Conservation (phyloP, 2,329 filamentous ascomycete species). For the Paraconiothyrium brasiliense region DNA sequence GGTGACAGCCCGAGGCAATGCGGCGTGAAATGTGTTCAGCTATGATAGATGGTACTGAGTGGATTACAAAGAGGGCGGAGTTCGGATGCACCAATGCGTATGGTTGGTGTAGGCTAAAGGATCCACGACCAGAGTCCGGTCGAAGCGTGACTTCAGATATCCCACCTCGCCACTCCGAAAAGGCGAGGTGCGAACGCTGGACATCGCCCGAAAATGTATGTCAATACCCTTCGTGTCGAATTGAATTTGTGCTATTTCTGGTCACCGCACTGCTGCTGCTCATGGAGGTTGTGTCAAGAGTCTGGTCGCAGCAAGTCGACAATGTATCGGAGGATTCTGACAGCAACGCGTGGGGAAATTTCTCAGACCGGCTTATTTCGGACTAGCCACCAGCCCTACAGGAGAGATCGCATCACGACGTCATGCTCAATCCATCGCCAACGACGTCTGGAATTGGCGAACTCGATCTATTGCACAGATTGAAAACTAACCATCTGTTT, state of each 20-base stretch:
- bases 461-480: not conserved
- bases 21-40: not conserved
- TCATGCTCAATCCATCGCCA: not conserved
- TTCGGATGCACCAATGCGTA: not conserved
- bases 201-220: not conserved
- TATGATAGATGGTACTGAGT: not conserved
- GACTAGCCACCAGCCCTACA: not conserved
- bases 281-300: not conserved
- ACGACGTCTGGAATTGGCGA: not conserved
- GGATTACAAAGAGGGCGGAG: conserved; percentile 5
- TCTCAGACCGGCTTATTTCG: not conserved
- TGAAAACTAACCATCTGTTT: not conserved
- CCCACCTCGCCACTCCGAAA: conserved; percentile 5
- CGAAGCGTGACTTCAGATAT: not conserved
- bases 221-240: not conserved
- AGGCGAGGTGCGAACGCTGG: not conserved
- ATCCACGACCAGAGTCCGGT: conserved; percentile 2
- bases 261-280: not conserved
- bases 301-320: not conserved
- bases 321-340: not conserved
- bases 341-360: not conserved
- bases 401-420: not conserved
- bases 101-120: not conserved
- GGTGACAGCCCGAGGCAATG: not conserved
- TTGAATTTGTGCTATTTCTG: not conserved